Conservation (phyloP, 208 protist species). For the Trypanosoma lewisi region DNA sequence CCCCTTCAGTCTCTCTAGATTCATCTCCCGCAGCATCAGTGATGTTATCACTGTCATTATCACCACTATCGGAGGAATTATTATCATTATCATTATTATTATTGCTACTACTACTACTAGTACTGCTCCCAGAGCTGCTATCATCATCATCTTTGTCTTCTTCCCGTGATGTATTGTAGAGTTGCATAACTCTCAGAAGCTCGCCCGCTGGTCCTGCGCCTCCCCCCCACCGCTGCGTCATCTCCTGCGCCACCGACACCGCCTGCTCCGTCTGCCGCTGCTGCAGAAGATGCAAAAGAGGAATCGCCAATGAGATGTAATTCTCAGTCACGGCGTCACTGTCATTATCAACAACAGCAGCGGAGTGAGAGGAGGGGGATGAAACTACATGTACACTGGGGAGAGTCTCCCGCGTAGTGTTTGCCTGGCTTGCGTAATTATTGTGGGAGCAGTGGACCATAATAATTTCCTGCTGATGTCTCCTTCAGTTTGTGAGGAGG, state of each 20-base stretch:
- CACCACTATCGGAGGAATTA: not conserved
- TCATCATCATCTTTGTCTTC: conserved; percentile 14
- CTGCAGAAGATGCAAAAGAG: conserved; percentile 22
- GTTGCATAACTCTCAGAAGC: conserved; percentile 15
- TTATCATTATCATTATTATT: no score
- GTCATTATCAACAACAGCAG: not conserved
- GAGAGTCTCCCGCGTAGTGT: no score
- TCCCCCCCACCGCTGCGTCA: conserved; percentile 17
- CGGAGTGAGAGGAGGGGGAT: not conserved
- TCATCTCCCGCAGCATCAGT: conserved; percentile 9
- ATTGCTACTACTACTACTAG: not conserved
- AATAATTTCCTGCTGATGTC: no score
- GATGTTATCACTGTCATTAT: not conserved
- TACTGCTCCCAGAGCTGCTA: not conserved
- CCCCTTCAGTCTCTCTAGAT: not conserved
- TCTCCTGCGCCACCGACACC: conserved; percentile 14
- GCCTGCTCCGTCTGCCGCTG: conserved; percentile 10
- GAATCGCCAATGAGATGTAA: conserved; percentile 23
- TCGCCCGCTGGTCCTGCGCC: conserved; percentile 2
- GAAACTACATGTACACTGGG: not conserved
- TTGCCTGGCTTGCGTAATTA: no score
- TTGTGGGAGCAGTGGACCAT: no score
- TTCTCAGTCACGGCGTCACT: not conserved
- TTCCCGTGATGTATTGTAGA: not conserved
- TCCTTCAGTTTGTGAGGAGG: no score